Conservation (phyloP, 805 yeast genomes). For the Torulaspora gathmanii region DNA sequence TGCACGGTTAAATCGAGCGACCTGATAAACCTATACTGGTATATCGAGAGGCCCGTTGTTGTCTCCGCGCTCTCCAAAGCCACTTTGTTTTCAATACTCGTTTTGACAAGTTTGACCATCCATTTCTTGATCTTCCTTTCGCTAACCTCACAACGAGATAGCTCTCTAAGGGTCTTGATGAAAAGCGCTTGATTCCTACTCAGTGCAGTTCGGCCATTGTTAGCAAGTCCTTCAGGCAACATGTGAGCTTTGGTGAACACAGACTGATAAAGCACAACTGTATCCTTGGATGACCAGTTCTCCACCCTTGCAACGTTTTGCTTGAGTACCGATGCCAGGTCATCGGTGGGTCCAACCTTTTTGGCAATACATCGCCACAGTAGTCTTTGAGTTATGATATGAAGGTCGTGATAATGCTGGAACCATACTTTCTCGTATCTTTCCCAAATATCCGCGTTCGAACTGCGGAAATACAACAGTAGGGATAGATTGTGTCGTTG, state of each 20-base stretch:
- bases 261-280: conserved; percentile 28
- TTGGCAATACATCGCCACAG: conserved; percentile 26
- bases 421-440: conserved; percentile 19
- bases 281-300: conserved; percentile 13
- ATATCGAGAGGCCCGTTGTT: conserved; percentile 13
- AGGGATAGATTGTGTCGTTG: conserved; percentile 21
- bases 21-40: conserved; percentile 30
- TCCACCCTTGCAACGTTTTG: conserved; percentile 3
- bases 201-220: conserved; percentile 4
- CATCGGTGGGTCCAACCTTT: background rate
- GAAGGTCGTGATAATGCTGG: conserved; percentile 13
- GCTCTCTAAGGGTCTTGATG: conserved; percentile 16
- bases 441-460: conserved; percentile 14
- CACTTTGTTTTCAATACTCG: conserved; percentile 27
- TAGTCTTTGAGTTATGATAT: conserved; percentile 21
- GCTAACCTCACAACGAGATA: conserved; percentile 13
- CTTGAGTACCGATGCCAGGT: conserved; percentile 1
- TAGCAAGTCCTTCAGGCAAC: conserved; percentile 14
- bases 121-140: conserved; percentile 11
- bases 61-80: conserved; percentile 9
- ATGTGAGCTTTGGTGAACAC: conserved; percentile 23
- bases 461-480: conserved; percentile 23
- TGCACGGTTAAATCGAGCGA: conserved; percentile 26
- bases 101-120: conserved; percentile 23
- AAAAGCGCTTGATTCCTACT: conserved; percentile 25